These are phyloP conservation scores for Apiotrichum laibachii DNA, from an alignment of 1,284 basidiomycete species.

Conservation along the genomic window DNA sequence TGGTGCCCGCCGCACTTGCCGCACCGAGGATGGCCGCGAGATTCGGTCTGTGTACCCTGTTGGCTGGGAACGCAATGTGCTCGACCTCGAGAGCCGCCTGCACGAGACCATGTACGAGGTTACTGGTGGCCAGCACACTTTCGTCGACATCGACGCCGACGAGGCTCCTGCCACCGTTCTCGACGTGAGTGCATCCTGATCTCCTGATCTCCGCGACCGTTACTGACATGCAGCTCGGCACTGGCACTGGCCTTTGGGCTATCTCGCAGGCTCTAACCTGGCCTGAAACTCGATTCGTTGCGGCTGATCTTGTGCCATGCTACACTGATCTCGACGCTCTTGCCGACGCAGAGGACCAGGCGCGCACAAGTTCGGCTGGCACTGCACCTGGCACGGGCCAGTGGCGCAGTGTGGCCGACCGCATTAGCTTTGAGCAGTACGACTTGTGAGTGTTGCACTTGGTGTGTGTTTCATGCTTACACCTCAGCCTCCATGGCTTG, in stretches of 20 bases:
- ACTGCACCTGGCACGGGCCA: constrained; percentile 23
- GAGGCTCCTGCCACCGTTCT: constrained; percentile 35
- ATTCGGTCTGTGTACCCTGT: constrained; percentile 34
- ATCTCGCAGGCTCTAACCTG: constrained; percentile 45
- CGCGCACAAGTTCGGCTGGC: constrained; percentile 20
- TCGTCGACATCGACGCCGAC: constrained; percentile 24
- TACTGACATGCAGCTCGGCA: constrained; percentile 36
- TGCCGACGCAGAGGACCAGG: constrained; percentile 22
- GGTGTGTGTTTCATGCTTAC: neutral
- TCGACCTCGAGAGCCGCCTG: constrained; percentile 46
- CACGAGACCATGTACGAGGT: constrained; percentile 47
- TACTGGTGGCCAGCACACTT: constrained; percentile 36
- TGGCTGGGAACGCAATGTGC: constrained; percentile 45
- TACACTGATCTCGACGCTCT: constrained; percentile 39
- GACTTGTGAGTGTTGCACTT: constrained; percentile 39
- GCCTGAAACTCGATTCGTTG: constrained; percentile 41
- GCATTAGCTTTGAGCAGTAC: constrained; percentile 43
- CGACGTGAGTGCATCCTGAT: constrained; percentile 35
- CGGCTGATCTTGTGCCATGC: constrained; percentile 41
- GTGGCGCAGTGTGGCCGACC: constrained; percentile 38
- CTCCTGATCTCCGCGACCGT: neutral
- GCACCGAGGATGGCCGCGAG: constrained; percentile 12
- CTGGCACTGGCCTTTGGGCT: constrained; percentile 48
- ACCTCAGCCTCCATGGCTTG: constrained; percentile 38
- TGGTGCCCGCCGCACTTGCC: constrained; percentile 13